Percentiles rank a stretch among this genome's conserved stretches.
These are phyloP conservation scores for Aspergillus conjunctus DNA, from an alignment of 495 filamentous ascomycete species.

Conservation along the genomic window DNA sequence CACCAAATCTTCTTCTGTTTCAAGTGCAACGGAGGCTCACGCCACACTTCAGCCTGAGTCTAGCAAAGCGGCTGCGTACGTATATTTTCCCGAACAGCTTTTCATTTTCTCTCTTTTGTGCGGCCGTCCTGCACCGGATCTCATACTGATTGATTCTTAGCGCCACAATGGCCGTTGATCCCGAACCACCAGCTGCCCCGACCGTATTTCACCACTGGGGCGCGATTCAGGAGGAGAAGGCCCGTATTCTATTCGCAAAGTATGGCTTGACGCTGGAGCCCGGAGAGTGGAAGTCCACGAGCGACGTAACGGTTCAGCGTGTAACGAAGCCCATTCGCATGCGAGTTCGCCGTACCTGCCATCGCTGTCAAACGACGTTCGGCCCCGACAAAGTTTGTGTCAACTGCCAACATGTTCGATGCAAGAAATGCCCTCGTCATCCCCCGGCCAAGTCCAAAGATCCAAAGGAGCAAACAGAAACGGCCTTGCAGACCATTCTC, in stretches of 20 bases:
- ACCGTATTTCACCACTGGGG: slow-evolving; percentile 38
- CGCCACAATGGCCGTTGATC: slow-evolving; percentile 10
- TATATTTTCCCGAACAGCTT: slow-evolving; percentile 22
- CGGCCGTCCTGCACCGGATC: slow-evolving; percentile 1
- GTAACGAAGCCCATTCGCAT: slow-evolving; percentile 90
- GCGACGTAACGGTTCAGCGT: slow-evolving; percentile 62
- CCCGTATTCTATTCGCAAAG: slow-evolving; percentile 70
- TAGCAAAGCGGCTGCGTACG: slow-evolving; percentile 35
- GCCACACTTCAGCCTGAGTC: slow-evolving; percentile 18
- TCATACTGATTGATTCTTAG: slow-evolving; percentile 24
- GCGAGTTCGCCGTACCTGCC: slow-evolving; percentile 82
- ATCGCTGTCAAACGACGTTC: slow-evolving; percentile 73
- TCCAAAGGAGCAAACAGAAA: slow-evolving; percentile 45
- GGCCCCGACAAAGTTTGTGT: slow-evolving; percentile 69
- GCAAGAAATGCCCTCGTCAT: slow-evolving; percentile 76
- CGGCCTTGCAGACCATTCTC: slow-evolving; percentile 40
- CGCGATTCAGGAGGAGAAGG: slow-evolving; percentile 62
- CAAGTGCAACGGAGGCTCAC: slow-evolving; percentile 17
- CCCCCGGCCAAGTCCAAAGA: slow-evolving; percentile 54
- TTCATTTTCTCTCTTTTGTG: too few relatives aligned
- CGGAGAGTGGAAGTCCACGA: slow-evolving; percentile 64
- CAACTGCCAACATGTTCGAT: slow-evolving; percentile 73
- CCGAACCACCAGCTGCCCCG: slow-evolving; percentile 23
- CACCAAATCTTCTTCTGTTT: slow-evolving; percentile 42
- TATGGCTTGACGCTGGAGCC: slow-evolving; percentile 72